Conservation (phyloP, 352 stramenopile species). For the Plasmopara muralis region DNA sequence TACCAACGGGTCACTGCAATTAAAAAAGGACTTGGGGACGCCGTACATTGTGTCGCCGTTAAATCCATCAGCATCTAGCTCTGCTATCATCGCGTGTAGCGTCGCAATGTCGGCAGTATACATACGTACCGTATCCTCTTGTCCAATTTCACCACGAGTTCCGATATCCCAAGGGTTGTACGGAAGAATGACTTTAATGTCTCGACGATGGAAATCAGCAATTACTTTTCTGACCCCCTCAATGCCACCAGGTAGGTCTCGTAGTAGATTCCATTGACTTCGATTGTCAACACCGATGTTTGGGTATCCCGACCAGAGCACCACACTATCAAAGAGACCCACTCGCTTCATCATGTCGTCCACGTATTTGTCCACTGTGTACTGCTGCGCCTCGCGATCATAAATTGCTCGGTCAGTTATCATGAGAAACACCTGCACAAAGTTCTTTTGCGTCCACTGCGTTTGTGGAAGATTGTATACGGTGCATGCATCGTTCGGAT, state of each 20-base stretch:
- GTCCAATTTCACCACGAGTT: slow-evolving; percentile 48
- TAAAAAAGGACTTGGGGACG: slow-evolving; percentile 73
- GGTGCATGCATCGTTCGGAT: slow-evolving; percentile 43
- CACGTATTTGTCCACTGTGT: slow-evolving; percentile 69
- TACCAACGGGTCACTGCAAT: slow-evolving; percentile 52
- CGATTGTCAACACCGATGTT: slow-evolving; percentile 78
- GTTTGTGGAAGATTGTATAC: slow-evolving; percentile 60
- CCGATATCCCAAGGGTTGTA: slow-evolving; percentile 83
- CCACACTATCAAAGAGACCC: slow-evolving; percentile 65
- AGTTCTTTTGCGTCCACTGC: slow-evolving; percentile 73
- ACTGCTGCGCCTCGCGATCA: slow-evolving; percentile 51
- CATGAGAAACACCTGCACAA: slow-evolving; percentile 73
- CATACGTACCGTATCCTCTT: slow-evolving; percentile 55
- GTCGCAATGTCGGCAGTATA: slow-evolving; percentile 66
- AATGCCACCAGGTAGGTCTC: slow-evolving; percentile 50
- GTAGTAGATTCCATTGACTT: slow-evolving; percentile 75
- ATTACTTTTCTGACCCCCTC: slow-evolving; percentile 40
- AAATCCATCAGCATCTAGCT: slow-evolving; percentile 61
- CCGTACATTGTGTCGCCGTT: slow-evolving; percentile 88
- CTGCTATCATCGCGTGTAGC: slow-evolving; percentile 32
- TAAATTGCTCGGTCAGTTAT: slow-evolving; percentile 73
- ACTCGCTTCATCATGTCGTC: slow-evolving; percentile 43
- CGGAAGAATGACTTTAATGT: slow-evolving; percentile 62
- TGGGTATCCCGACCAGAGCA: slow-evolving; percentile 78
- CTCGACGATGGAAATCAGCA: slow-evolving; percentile 48